Evolutionary conservation across 1,139 yeast species (phyloP).

Genomic region (Candida labiduridarum): DNA sequence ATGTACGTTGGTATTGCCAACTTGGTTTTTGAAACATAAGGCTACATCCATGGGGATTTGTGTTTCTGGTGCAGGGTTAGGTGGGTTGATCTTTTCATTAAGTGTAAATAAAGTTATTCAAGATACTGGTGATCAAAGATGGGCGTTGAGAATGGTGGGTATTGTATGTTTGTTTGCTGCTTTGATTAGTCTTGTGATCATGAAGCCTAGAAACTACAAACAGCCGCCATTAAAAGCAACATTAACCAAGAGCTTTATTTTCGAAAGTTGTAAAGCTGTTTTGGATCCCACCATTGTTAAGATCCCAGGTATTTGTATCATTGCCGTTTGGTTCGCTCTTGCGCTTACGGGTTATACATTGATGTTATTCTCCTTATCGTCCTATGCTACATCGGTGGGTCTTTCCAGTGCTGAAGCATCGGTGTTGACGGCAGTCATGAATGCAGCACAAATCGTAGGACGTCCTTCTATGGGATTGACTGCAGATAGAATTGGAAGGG

Average conservation of each 20-base stretch:
- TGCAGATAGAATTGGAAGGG: conserved; percentile 62
- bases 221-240: conserved; percentile 28
- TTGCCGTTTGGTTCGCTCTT: conserved; percentile 59
- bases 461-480: conserved; percentile 62
- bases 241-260: conserved; percentile 22
- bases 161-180: conserved; percentile 49
- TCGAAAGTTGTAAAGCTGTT: conserved; percentile 23
- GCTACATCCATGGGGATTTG: conserved; percentile 64
- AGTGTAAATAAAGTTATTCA: conserved; percentile 50
- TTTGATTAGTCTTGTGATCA: conserved; percentile 32
- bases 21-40: conserved; percentile 60
- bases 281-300: conserved; percentile 34
- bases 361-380: conserved; percentile 60
- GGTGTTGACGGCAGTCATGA: conserved; percentile 59
- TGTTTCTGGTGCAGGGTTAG: conserved; percentile 66
- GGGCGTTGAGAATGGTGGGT: conserved; percentile 70
- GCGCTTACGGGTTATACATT: conserved; percentile 61
- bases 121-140: conserved; percentile 55
- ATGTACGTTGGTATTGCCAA: conserved; percentile 56
- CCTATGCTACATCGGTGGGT: conserved; percentile 65
- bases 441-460: conserved; percentile 66
- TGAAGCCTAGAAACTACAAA: conserved; percentile 47
- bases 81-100: conserved; percentile 61
- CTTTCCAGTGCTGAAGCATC: conserved; percentile 58
- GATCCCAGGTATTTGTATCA: conserved; percentile 39